Conservation (phyloP, 73 alveolate species). For the Paramecium sexaurelia region DNA sequence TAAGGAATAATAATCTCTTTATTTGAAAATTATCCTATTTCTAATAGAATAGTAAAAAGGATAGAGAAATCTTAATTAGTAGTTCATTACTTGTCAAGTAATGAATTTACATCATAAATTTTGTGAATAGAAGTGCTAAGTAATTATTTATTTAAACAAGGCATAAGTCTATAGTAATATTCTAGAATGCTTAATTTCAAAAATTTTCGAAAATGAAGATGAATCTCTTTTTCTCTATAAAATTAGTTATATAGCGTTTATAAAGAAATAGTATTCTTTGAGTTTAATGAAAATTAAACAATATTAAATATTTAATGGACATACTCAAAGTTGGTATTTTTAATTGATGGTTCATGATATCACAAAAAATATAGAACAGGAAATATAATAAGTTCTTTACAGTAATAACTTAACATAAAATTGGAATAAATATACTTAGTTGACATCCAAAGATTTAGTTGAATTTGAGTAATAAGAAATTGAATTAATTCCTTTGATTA, state of each 20-base stretch:
- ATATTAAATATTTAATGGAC: neutral
- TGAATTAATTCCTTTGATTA: neutral
- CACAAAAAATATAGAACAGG: neutral
- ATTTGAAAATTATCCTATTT: neutral
- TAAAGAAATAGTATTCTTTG: neutral
- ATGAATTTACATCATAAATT: neutral
- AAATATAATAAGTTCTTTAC: neutral
- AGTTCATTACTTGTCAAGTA: neutral
- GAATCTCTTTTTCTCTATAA: neutral
- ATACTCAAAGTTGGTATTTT: neutral
- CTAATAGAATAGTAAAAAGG: neutral
- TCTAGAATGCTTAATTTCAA: conserved; percentile 17
- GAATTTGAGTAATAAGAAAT: neutral
- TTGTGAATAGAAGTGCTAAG: neutral
- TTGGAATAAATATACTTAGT: neutral
- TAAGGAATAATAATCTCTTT: neutral
- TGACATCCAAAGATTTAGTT: neutral
- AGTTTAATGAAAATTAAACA: conserved; percentile 11
- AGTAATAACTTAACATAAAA: neutral
- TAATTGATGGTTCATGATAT: neutral
- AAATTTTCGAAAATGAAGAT: neutral
- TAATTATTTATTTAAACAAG: neutral
- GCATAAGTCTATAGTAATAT: neutral
- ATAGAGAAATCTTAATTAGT: neutral
- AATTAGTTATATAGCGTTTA: neutral